phyloP scores from a whole-genome alignment of 352 stramenopile species.

The Globisporangium okanoganense region DNA sequence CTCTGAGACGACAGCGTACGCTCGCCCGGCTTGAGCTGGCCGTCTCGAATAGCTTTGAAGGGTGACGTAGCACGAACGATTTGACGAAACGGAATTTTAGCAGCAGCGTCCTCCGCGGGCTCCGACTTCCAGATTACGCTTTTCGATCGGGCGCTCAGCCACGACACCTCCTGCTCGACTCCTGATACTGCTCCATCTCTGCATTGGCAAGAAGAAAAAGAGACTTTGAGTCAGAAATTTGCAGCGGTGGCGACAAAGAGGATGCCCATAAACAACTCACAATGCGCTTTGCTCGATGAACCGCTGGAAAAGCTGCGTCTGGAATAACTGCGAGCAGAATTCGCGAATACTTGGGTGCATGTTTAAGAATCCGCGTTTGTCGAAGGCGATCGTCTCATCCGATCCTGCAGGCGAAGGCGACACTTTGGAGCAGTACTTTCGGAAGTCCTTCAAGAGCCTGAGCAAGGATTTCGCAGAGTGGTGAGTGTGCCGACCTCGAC shows the following conservation, averaged over 20 bases:
- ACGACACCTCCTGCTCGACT: constrained; percentile 42
- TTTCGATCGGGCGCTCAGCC: constrained; percentile 38
- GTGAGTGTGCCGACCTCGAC: not conserved
- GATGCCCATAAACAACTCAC: constrained; percentile 12
- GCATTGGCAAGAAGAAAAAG: not conserved
- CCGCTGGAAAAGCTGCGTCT: constrained; percentile 70
- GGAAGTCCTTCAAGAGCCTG: constrained; percentile 43
- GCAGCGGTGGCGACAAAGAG: not conserved
- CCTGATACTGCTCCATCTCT: not conserved
- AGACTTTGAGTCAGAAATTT: not conserved
- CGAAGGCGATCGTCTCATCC: constrained; percentile 29
- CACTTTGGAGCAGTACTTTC: constrained; percentile 44
- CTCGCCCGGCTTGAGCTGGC: not conserved
- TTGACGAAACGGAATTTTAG: constrained; percentile 26
- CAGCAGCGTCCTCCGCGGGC: constrained; percentile 19
- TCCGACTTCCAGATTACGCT: constrained; percentile 43
- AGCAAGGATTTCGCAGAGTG: not conserved
- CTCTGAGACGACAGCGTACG: not conserved
- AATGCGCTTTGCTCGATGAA: constrained; percentile 48
- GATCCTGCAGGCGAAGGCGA: not conserved
- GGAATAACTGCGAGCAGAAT: constrained; percentile 63
- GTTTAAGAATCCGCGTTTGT: constrained; percentile 47
- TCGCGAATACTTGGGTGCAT: constrained; percentile 58
- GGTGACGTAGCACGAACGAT: constrained; percentile 30
- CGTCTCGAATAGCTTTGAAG: constrained; percentile 1